Evolutionary conservation across 495 filamentous ascomycete genomes (phyloP).

Genomic region (Daldinia bambusicola): DNA sequence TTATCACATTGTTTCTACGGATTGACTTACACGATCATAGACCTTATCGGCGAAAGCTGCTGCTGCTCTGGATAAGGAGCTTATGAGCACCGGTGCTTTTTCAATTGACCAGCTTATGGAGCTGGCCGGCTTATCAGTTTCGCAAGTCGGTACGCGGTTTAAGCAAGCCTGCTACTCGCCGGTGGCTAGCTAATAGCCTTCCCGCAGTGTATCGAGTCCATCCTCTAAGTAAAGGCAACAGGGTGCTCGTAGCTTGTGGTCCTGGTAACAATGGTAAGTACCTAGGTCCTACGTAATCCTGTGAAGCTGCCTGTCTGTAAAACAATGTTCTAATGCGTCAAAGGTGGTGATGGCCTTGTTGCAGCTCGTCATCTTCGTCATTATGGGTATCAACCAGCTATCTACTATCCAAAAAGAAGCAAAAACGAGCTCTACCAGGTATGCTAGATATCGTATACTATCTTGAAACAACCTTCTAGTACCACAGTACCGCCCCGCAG

Average conservation of each 20-base stretch:
- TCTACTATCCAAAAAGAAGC: conserved; percentile 92
- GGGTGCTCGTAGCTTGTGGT: conserved; percentile 88
- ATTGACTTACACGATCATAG: conserved; percentile 57
- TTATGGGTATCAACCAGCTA: conserved; percentile 87
- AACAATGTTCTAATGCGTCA: conserved; percentile 43
- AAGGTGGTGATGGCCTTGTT: conserved; percentile 93
- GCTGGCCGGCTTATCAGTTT: conserved; percentile 90
- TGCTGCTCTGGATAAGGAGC: conserved; percentile 86
- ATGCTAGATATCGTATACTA: conserved; percentile 30
- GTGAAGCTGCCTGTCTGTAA: conserved; percentile 4
- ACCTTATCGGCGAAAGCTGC: conserved; percentile 89
- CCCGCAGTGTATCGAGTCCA: conserved; percentile 81
- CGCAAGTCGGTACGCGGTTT: conserved; percentile 77
- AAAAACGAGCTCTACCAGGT: conserved; percentile 92
- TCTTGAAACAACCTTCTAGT: conserved; percentile 7
- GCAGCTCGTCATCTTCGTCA: conserved; percentile 94
- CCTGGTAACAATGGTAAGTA: conserved; percentile 90
- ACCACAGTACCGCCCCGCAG: neutral
- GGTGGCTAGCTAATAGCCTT: conserved; percentile 18
- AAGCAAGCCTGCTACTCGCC: neutral
- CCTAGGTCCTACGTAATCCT: neutral
- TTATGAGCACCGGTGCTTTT: conserved; percentile 93
- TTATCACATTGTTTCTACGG: neutral
- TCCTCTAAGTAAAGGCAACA: conserved; percentile 74
- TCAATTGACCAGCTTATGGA: conserved; percentile 98